Base-by-base conservation (phyloP, 495 filamentous ascomycete species). In the Gamarada debralockiae region DNA sequence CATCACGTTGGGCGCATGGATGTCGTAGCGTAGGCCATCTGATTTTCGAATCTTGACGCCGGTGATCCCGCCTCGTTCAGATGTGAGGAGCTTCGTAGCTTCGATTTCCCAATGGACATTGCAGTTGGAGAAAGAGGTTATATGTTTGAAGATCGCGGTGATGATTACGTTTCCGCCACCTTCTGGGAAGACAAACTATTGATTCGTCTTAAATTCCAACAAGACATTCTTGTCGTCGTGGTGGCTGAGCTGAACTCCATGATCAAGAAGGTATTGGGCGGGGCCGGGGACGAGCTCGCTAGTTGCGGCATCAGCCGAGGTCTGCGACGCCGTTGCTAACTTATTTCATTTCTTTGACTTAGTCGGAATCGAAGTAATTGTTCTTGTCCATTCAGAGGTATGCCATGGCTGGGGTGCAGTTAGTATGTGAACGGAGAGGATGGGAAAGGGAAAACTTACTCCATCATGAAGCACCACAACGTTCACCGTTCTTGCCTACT, bases 191-290 rank as follows among this genome's bases (percentile, higher is more conserved):
- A 46, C 50, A 18, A 53, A 53, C 1, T 46, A 41, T 18, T 53
- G 40, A 46, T 53, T 37, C 22, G 50, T 53, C 9, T 53, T 36
- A n/a, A 53, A 53, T 20, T 53, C 50, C 41, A 53, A 46, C 5
- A 52, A 23, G 3, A 46, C 25, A 18, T 44, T 53, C 50, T 53
- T 46, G 27, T 53, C 50, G 15, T 46, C 40, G 18, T 46, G 40
- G 33, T 53, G 41, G 15, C 37, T 53, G 17, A 53, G 24, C 10
- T n/a, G 13, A 9, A 53, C 50, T 7, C 50, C 40, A 23, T 46
- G 41, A 36, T 46, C 50, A 2, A 50, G 47, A 20, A 50, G 33
- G 22, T 50, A 50, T 18, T 50, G 29, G 6, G 47, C 47, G 3
- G 39, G 22, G 3, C 33, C 47, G n/a, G 47, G 47, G 3, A 50